Conservation (phyloP, 176 grass and related monocot genomes). For the Typha latifolia region DNA sequence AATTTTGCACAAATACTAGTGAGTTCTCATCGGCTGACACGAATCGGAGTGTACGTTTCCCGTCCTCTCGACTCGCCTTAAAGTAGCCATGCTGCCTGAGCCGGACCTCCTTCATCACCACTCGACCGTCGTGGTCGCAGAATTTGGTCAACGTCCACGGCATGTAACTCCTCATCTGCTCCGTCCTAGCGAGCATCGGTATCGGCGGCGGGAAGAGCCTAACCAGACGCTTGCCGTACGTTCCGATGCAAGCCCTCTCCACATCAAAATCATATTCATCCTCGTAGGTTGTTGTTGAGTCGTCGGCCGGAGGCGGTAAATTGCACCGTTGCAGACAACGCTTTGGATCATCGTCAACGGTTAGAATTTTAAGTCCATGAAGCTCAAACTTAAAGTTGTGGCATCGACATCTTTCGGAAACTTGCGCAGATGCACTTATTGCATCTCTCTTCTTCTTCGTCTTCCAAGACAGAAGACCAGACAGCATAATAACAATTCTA, state of each 20-base stretch:
- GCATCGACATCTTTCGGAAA: no score
- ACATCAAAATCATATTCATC: neutral
- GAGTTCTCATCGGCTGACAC: neutral
- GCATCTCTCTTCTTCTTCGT: no score
- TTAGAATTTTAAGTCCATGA: no score
- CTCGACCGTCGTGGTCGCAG: neutral
- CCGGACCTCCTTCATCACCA: neutral
- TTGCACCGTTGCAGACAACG: neutral
- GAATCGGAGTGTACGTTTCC: neutral
- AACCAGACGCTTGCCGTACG: neutral
- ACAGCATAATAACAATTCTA: no score
- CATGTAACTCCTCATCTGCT: neutral
- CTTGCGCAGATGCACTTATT: no score
- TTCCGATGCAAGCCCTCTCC: neutral
- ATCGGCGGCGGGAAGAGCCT: neutral
- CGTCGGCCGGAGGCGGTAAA: neutral
- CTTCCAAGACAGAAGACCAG: no score
- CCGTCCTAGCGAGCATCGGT: neutral
- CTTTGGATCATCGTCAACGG: neutral
- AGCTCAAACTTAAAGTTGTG: no score
- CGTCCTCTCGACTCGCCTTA: neutral
- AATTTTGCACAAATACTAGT: neutral
- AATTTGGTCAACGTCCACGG: neutral
- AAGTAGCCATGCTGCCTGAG: neutral
- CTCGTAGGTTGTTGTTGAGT: neutral